A percentile compares a stretch with the other conserved stretches of the same genome.
Evolutionary conservation across 2,329 filamentous ascomycete genomes (phyloP).

Genomic region (Cordyceps pruinosa): DNA sequence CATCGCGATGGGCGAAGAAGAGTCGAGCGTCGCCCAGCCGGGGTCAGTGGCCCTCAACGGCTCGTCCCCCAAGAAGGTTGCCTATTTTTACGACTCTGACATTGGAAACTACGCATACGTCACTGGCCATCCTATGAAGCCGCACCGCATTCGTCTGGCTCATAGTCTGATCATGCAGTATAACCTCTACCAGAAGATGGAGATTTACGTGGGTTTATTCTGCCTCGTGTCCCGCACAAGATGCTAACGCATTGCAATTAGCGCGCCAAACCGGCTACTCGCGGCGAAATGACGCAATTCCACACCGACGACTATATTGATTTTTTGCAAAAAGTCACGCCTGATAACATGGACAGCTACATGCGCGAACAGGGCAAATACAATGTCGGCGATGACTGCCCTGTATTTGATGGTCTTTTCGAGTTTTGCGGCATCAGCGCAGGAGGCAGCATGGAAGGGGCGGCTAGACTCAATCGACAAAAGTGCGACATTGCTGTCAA

Average conservation of each 20-base stretch:
- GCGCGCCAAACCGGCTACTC: conserved; percentile 79
- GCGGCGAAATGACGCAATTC: conserved; percentile 87
- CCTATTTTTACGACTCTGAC: conserved; percentile 97
- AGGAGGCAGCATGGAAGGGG: conserved; percentile 89
- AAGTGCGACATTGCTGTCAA: conserved; percentile 97
- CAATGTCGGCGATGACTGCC: conserved; percentile 94
- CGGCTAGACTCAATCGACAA: conserved; percentile 78
- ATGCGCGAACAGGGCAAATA: conserved; percentile 82
- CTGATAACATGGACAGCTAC: conserved; percentile 96
- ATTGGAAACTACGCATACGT: conserved; percentile 98
- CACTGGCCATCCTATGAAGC: conserved; percentile 97
- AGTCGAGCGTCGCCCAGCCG: conserved; percentile 30
- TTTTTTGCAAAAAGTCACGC: conserved; percentile 89
- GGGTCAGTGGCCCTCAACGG: conserved; percentile 42
- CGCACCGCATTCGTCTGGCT: conserved; percentile 87
- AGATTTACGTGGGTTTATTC: conserved; percentile 71
- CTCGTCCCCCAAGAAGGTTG: conserved; percentile 67
- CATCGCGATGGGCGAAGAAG: conserved; percentile 30
- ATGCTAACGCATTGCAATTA: conserved; percentile 36
- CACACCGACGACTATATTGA: conserved; percentile 95
- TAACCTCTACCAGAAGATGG: conserved; percentile 93
- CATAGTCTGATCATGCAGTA: conserved; percentile 96
- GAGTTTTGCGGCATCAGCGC: conserved; percentile 94
- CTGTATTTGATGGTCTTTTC: conserved; percentile 95
- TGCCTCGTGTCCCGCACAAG: background rate